These are phyloP conservation scores for Penicillium malachiteum DNA, from an alignment of 495 filamentous ascomycete genomes.

Conservation along the genomic window DNA sequence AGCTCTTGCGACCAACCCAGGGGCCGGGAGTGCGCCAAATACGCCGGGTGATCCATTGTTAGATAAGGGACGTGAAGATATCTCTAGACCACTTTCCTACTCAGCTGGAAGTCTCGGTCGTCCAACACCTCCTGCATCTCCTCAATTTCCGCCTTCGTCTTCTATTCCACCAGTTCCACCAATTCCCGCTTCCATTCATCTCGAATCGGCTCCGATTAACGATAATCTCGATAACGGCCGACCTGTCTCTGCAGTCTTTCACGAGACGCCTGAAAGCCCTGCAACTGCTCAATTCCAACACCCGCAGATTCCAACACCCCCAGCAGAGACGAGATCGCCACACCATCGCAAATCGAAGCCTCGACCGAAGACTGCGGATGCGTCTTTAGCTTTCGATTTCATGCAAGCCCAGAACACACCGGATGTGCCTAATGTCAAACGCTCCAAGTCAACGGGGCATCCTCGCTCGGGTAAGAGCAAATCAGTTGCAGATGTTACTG, in stretches of 20 bases:
- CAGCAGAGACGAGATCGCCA: conserved; percentile 63
- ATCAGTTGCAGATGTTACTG: conserved; percentile 28
- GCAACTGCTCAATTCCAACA: conserved; percentile 47
- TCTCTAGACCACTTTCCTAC: conserved; percentile 36
- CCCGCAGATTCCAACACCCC: conserved; percentile 54
- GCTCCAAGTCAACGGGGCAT: conserved; percentile 40
- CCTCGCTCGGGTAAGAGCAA: conserved; percentile 37
- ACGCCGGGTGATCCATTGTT: conserved; percentile 56
- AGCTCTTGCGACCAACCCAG: conserved; percentile 43
- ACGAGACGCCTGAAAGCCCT: conserved; percentile 67
- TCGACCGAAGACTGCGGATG: conserved; percentile 54
- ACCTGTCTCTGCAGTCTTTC: conserved; percentile 70
- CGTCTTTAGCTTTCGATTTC: conserved; percentile 41
- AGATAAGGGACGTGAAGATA: conserved; percentile 30
- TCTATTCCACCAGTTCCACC: conserved; percentile 21
- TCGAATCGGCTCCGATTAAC: conserved; percentile 49
- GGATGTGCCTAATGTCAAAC: conserved; percentile 26
- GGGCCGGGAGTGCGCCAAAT: conserved; percentile 63
- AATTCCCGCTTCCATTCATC: conserved; percentile 18
- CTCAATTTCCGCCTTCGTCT: conserved; percentile 28
- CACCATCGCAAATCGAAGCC: conserved; percentile 42
- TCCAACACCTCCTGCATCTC: conserved; percentile 38
- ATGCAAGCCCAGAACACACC: conserved; percentile 13
- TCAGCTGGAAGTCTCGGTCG: conserved; percentile 33
- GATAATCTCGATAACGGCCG: conserved; percentile 65